Evolutionary conservation across 768 basidiomycete species (phyloP).

Genomic region (Boletus sp.): DNA sequence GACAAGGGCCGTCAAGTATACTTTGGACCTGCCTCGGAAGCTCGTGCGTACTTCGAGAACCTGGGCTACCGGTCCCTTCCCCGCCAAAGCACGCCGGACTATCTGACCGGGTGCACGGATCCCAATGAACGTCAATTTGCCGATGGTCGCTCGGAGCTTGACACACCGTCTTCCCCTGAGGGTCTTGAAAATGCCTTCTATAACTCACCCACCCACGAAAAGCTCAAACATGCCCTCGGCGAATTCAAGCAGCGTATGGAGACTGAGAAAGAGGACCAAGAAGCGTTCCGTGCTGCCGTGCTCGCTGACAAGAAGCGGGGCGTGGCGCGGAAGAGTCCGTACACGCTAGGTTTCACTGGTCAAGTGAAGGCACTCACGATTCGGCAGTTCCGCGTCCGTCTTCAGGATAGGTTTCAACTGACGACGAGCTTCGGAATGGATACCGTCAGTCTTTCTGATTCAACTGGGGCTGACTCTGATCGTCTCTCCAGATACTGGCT

Average conservation of each 20-base stretch:
- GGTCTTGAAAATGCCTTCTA: conserved; percentile 65
- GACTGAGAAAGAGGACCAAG: conserved; percentile 63
- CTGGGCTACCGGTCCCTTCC: conserved; percentile 74
- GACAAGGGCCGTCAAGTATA: conserved; percentile 80
- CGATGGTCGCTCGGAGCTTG: conserved; percentile 51
- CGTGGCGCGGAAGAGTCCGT: conserved; percentile 76
- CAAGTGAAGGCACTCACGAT: conserved; percentile 71
- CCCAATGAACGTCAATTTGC: conserved; percentile 82
- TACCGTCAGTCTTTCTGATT: conserved; percentile 41
- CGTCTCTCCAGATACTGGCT: conserved; percentile 22
- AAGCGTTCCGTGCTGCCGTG: conserved; percentile 75
- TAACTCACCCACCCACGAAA: conserved; percentile 43
- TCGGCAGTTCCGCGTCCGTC: conserved; percentile 69
- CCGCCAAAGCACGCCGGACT: conserved; percentile 84
- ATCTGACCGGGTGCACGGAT: conserved; percentile 81
- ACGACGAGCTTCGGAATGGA: conserved; percentile 66
- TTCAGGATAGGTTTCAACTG: conserved; percentile 79
- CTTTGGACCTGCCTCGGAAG: conserved; percentile 71
- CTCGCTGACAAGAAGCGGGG: conserved; percentile 74
- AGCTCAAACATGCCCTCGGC: conserved; percentile 46
- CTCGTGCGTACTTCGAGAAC: conserved; percentile 74
- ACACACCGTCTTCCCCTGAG: conserved; percentile 64
- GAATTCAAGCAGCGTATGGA: conserved; percentile 58
- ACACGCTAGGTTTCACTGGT: conserved; percentile 73
- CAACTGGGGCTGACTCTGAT: not conserved